phyloP scores from a whole-genome alignment of 2,329 filamentous ascomycete genomes.

The Harringtonia lauricola region DNA sequence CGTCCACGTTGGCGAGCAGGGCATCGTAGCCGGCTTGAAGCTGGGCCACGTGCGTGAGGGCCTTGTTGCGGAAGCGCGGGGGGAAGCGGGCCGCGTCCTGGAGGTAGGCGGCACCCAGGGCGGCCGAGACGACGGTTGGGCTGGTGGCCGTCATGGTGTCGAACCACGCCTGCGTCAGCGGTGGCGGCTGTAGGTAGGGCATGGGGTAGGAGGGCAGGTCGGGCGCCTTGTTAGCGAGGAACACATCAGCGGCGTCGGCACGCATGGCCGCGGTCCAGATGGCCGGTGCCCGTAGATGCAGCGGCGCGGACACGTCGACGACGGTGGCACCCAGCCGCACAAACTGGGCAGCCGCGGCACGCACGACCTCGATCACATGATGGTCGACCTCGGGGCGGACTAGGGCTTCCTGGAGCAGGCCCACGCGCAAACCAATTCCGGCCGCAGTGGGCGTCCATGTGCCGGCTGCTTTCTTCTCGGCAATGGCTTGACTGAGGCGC shows the following conservation, averaged over 20 bases:
- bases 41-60: conserved; percentile 31
- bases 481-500: conserved; percentile 15
- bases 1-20: conserved; percentile 28
- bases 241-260: conserved; percentile 17
- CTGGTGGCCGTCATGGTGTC: conserved; percentile 30
- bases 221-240: conserved; percentile 18
- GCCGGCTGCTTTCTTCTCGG: conserved; percentile 9
- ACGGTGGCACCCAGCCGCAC: conserved; percentile 29
- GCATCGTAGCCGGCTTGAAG: conserved; percentile 35
- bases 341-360: conserved; percentile 25
- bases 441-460: conserved; percentile 16
- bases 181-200: conserved; percentile 18
- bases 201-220: conserved; percentile 20
- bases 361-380: conserved; percentile 25
- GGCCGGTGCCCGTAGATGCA: conserved; percentile 31
- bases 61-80: conserved; percentile 27
- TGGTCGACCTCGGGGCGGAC: conserved; percentile 23
- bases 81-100: conserved; percentile 15
- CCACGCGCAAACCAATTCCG: conserved; percentile 29
- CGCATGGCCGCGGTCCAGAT: conserved; percentile 34
- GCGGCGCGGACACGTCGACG: conserved; percentile 31
- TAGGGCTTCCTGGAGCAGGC: conserved; percentile 33
- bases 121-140: conserved; percentile 31
- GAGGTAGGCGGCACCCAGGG: conserved; percentile 25
- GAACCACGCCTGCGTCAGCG: conserved; percentile 27